Evolutionary conservation across 2,329 filamentous ascomycete genomes (phyloP).

Genomic region (Alternaria postmessia): DNA sequence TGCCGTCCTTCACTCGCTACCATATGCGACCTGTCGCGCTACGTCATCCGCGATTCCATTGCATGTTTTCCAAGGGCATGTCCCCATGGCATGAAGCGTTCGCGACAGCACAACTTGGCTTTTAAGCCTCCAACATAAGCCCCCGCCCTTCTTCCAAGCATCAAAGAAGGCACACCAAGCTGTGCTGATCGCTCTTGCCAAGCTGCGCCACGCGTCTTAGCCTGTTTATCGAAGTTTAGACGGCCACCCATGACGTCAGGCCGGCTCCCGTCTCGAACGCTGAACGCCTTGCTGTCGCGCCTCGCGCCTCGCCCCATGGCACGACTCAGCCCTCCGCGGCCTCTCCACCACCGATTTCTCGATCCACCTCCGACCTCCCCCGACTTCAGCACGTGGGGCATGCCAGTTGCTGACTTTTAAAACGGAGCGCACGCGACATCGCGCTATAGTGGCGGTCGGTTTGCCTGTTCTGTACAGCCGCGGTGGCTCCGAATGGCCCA

Average conservation of each 20-base stretch:
- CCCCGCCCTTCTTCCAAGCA: slow-evolving; percentile 8
- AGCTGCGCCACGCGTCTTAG: slow-evolving; percentile 21
- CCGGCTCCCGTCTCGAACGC: not conserved
- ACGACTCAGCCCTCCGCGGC: slow-evolving; percentile 4
- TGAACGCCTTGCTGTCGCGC: no score
- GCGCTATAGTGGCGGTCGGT: not conserved
- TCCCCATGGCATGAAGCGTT: not conserved
- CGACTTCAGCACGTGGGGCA: not conserved
- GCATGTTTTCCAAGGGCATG: not conserved
- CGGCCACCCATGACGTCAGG: slow-evolving; percentile 19
- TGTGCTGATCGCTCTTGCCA: slow-evolving; percentile 19
- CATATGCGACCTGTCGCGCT: not conserved
- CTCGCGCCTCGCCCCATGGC: slow-evolving; percentile 6
- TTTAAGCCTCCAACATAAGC: slow-evolving; percentile 12
- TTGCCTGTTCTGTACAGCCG: not conserved
- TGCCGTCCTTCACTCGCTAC: not conserved
- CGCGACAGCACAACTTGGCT: not conserved
- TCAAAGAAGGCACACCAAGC: slow-evolving; percentile 18
- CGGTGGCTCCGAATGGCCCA: not conserved
- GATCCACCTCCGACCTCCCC: slow-evolving; percentile 10
- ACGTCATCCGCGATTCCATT: not conserved
- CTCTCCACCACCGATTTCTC: slow-evolving; percentile 5
- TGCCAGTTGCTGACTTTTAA: not conserved
- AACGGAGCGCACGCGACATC: not conserved
- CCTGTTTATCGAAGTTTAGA: not conserved